A percentile compares a stretch with the other conserved stretches of the same genome.
phyloP scores from a whole-genome alignment of 2,329 filamentous ascomycete genomes.

The Colletotrichum destructivum region DNA sequence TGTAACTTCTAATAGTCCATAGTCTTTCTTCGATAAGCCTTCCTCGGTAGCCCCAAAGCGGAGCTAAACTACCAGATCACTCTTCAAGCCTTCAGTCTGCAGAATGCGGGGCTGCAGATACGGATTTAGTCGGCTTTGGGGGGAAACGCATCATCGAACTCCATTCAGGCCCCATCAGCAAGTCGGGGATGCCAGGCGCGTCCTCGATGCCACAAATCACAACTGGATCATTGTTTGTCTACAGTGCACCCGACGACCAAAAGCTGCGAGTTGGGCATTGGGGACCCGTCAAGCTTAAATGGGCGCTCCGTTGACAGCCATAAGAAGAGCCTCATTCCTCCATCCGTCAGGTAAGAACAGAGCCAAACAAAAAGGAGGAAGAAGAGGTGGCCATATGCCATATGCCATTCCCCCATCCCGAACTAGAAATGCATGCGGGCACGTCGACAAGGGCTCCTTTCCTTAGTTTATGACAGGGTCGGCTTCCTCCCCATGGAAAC shows the following conservation, averaged over 20 bases:
- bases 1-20: no score
- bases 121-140: not conserved
- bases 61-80: not conserved
- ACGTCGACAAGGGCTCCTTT: not conserved
- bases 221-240: not conserved
- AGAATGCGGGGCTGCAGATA: not conserved
- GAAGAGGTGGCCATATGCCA: not conserved
- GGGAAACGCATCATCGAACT: not conserved
- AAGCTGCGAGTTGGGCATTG: no score
- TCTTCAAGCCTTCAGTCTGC: not conserved
- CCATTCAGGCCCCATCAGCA: not conserved
- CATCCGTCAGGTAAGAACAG: not conserved
- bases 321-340: not conserved
- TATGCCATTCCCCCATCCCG: no score
- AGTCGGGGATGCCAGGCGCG: not conserved
- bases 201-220: not conserved
- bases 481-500: not conserved
- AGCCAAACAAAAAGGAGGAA: not conserved
- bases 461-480: not conserved
- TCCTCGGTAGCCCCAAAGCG: no score
- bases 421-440: not conserved
- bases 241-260: no score
- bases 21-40: no score
- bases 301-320: not conserved
- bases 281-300: slow-evolving; percentile 2